Percentiles rank a stretch among this genome's conserved stretches.
Conservation (phyloP, 2,329 filamentous ascomycete species). For the Aspergillus sp. region DNA sequence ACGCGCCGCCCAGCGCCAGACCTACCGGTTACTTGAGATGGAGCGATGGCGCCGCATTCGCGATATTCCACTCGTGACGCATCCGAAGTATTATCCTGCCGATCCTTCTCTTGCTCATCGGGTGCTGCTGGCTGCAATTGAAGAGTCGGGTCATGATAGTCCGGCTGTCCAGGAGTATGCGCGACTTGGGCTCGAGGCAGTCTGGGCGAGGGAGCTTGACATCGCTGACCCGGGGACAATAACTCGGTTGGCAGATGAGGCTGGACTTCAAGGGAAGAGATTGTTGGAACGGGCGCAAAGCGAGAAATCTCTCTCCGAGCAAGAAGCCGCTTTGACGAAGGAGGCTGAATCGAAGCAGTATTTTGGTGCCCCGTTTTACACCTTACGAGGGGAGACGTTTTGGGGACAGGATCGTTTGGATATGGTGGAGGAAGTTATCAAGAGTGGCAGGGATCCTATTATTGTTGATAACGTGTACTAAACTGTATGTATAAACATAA, state of each 20-base stretch:
- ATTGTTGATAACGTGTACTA: no score
- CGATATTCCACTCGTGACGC: slow-evolving; percentile 25
- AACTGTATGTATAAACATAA: no score
- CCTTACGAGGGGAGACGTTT: not conserved
- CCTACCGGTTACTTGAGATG: slow-evolving; percentile 25
- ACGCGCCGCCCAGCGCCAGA: slow-evolving; percentile 29
- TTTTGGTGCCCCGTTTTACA: not conserved
- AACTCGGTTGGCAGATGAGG: not conserved
- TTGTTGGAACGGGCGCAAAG: not conserved
- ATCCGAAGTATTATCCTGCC: slow-evolving; percentile 17
- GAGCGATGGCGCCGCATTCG: slow-evolving; percentile 28
- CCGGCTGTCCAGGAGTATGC: slow-evolving; percentile 10
- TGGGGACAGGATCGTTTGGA: slow-evolving; percentile 1
- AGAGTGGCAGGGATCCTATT: not conserved
- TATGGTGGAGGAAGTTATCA: not conserved
- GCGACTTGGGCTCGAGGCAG: slow-evolving; percentile 12
- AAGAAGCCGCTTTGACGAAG: not conserved
- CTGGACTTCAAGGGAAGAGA: not conserved
- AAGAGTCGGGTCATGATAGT: slow-evolving; percentile 4
- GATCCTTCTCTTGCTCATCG: slow-evolving; percentile 32
- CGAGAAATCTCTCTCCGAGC: not conserved
- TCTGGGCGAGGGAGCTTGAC: slow-evolving; percentile 1
- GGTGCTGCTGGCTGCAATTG: slow-evolving; percentile 24
- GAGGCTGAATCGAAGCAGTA: not conserved
- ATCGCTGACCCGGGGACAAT: slow-evolving; percentile 2